Evolutionary conservation across 2,329 filamentous ascomycete species (phyloP).

Genomic region (Penicillium sp.): DNA sequence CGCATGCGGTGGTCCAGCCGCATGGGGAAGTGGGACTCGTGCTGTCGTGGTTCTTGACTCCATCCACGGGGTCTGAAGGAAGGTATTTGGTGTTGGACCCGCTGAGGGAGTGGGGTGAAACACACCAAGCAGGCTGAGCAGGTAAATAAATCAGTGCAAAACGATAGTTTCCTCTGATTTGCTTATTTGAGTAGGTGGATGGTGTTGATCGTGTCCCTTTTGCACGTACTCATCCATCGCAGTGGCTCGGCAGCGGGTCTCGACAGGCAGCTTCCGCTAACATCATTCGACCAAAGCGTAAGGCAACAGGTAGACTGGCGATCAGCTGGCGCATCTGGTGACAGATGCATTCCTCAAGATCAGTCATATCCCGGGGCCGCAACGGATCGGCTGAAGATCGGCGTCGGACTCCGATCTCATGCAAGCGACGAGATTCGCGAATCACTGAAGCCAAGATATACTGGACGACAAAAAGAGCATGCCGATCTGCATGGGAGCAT

Average conservation of each 20-base stretch:
- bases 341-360: conserved; percentile 16
- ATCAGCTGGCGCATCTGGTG: conserved; percentile 11
- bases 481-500: too few species aligned
- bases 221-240: neutral
- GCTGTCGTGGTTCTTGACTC: conserved; percentile 1
- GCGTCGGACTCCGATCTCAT: conserved; percentile 5
- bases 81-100: conserved; percentile 7
- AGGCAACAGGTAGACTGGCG: neutral
- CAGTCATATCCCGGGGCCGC: conserved; percentile 8
- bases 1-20: conserved; percentile 21
- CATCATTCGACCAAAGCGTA: conserved; percentile 2
- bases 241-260: neutral
- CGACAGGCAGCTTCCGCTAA: conserved; percentile 3
- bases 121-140: neutral
- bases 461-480: too few species aligned
- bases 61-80: conserved; percentile 1
- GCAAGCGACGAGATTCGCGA: conserved; percentile 5
- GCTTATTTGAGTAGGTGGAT: neutral
- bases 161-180: too few species aligned
- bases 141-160: neutral
- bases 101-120: conserved; percentile 2
- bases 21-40: conserved; percentile 20
- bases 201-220: conserved; percentile 13
- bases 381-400: conserved; percentile 23
- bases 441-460: neutral